Percentiles rank a stretch among this genome's conserved stretches.
These are phyloP conservation scores for Leishmania turanica DNA, from an alignment of 208 protist genomes.

Conservation along the genomic window DNA sequence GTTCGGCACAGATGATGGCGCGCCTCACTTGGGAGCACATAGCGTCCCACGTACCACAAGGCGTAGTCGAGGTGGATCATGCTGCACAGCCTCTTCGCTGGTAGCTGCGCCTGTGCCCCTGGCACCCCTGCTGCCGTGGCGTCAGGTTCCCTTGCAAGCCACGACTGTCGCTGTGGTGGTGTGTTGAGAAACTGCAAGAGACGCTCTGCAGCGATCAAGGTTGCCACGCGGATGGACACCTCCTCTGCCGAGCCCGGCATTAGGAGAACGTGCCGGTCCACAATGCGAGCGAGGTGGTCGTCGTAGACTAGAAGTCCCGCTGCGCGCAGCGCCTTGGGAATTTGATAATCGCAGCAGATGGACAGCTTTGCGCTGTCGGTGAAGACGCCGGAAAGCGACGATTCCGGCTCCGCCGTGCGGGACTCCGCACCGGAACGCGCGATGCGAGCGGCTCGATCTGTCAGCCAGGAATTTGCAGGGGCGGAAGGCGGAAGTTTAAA, in stretches of 20 bases:
- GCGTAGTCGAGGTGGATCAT: constrained; percentile 65
- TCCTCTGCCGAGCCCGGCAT: constrained; percentile 53
- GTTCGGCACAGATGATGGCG: constrained; percentile 68
- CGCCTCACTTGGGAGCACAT: constrained; percentile 33
- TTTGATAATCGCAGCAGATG: constrained; percentile 90
- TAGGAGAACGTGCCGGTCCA: constrained; percentile 63
- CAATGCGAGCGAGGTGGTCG: constrained; percentile 33
- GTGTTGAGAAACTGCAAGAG: constrained; percentile 48
- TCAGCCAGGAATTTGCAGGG: constrained; percentile 19
- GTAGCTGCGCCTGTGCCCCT: neutral
- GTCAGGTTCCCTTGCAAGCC: neutral
- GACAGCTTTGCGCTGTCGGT: constrained; percentile 50
- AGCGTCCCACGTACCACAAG: constrained; percentile 80
- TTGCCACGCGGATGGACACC: constrained; percentile 62
- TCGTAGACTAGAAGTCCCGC: constrained; percentile 71
- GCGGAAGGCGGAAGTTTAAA: neutral
- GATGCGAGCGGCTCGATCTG: constrained; percentile 5
- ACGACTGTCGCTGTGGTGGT: neutral
- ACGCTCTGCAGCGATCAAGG: constrained; percentile 50
- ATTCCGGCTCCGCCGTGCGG: neutral
- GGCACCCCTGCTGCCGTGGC: neutral
- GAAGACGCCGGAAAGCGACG: constrained; percentile 37
- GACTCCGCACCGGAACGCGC: neutral
- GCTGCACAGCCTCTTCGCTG: neutral
- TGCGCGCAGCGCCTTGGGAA: constrained; percentile 74